Base-by-base conservation (phyloP, 495 filamentous ascomycete species). In the Aspergillus bertholletiae region DNA sequence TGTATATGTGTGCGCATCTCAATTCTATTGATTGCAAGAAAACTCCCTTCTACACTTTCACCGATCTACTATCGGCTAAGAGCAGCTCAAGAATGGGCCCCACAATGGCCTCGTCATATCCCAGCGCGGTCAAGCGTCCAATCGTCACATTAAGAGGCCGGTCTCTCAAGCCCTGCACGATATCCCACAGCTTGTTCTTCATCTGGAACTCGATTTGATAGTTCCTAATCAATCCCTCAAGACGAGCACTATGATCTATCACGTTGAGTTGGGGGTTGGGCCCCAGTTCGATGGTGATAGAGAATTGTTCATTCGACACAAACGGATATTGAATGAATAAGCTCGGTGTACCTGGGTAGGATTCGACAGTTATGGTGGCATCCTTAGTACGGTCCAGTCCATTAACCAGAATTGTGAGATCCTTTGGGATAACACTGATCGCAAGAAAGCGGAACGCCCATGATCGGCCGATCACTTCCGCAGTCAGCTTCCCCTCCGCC, bases 21-120 rank as follows among this genome's bases (percentile, higher is more conserved):
- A n/a, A n/a, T n/a, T n/a, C n/a, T n/a, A n/a, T n/a, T n/a, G n/a
- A n/a, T n/a, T n/a, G n/a, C n/a, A n/a, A n/a, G n/a, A n/a, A n/a
- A n/a, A n/a, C n/a, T n/a, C n/a, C n/a, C n/a, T n/a, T n/a, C n/a
- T n/a, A n/a, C n/a, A n/a, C n/a, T n/a, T 15, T 37, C 7, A 22
- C 17, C 18, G 46, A 18, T 9, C 62, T 54, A 22, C 54, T 53
- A 58, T 80, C 76, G 5, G 78, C 75, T 22, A 68, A 54, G 49
- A 79, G 65, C 49, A 72, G 62, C 57, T 81, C 78, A 39, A 75
- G 48, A 7, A 80, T 51, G 5, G 75, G 74, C 34, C 68, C 68
- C 37, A 72, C 61, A 17, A 79, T 35, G 5, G 49, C 54, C 5
- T 62, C 51, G 24, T 73, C 63, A 13, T 75, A 60, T 18, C 63